A percentile compares a stretch with the other conserved stretches of the same genome.
These are phyloP conservation scores for Wickerhamiella pararugosa DNA, from an alignment of 1,139 yeast genomes.

Conservation along the genomic window DNA sequence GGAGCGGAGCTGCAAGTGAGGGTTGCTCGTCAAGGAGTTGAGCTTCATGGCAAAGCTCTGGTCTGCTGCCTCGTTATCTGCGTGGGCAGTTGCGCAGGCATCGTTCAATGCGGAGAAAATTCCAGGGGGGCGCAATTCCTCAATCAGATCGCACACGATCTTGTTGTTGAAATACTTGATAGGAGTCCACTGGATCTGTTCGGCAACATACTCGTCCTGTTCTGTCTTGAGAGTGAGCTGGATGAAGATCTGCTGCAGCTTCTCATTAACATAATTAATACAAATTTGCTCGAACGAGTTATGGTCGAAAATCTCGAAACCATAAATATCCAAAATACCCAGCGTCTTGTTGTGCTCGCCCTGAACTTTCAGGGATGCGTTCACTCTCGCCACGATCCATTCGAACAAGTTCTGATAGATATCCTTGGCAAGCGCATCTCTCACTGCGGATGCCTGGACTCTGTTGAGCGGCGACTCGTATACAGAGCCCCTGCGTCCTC, in stretches of 20 bases:
- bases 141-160: slow-evolving; percentile 93
- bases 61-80: slow-evolving; percentile 93
- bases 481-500: slow-evolving; percentile 66
- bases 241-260: slow-evolving; percentile 90
- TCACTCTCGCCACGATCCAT: slow-evolving; percentile 95
- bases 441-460: slow-evolving; percentile 86
- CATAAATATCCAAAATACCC: slow-evolving; percentile 95
- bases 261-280: slow-evolving; percentile 93
- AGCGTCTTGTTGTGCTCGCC: slow-evolving; percentile 50
- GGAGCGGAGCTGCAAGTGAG: slow-evolving; percentile 81
- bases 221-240: slow-evolving; percentile 91
- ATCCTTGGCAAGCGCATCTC: slow-evolving; percentile 93
- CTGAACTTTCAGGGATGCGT: slow-evolving; percentile 45
- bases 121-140: slow-evolving; percentile 91
- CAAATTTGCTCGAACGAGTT: slow-evolving; percentile 95
- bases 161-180: slow-evolving; percentile 92
- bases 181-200: slow-evolving; percentile 95
- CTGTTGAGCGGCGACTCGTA: slow-evolving; percentile 88
- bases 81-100: slow-evolving; percentile 96
- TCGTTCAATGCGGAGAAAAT: slow-evolving; percentile 93
- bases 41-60: slow-evolving; percentile 90
- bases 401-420: slow-evolving; percentile 85
- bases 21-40: slow-evolving; percentile 66
- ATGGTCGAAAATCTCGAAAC: slow-evolving; percentile 93
- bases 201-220: slow-evolving; percentile 93